Evolutionary conservation across 2,329 filamentous ascomycete genomes (phyloP), one percentile per base, ranked within the genome.

Genomic region (Epichloe festucae): DNA sequence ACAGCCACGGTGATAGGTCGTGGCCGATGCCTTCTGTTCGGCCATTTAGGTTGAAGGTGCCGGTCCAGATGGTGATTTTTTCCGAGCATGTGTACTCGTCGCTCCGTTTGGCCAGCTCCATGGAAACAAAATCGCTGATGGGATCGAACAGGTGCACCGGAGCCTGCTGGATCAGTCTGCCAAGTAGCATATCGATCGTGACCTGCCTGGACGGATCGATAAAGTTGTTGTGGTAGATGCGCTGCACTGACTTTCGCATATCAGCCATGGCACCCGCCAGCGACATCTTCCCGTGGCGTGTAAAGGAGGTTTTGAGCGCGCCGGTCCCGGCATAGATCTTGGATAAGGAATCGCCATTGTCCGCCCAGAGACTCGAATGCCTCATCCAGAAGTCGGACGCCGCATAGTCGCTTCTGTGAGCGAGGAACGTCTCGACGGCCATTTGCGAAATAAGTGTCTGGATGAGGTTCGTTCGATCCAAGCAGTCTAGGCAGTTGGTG

Each of bases 221-320:
- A 65, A 98, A 97, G 63, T 96, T 97, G 70, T 98, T 98, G 70
- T 96, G 91, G 64, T 96, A 97, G 56, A 96, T 79, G 54, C 93
- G 79, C 49, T 93, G 93, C 1, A 91, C 90, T 57, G 89, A 95
- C 68, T 98, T 98, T 51, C 91, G 81, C 44, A 89, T 86, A 70
- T 98, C 93, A n/a, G 93, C 90, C 58, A 98, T 80, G 11, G 90
- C 88, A 31, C 93, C 93, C 1, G 90, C 88, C 23, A 97, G 68
- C 11, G 90, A 95, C 88, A 95, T 96, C 68, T 96, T 97, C 36
- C 93, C 93, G 62, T 87, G 83, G 52, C 93, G 79, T 2, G 93
- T 98, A 60, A 95, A 97, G 0, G 90, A 96, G 2, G 89, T 90
- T 66, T 97, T 98, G 44, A 98, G 73, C 15, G 93, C 93, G 4